Evolutionary conservation across 2,329 filamentous ascomycete genomes (phyloP), one percentile per base, ranked within the genome.

Genomic region (Calonectria fujianensis): DNA sequence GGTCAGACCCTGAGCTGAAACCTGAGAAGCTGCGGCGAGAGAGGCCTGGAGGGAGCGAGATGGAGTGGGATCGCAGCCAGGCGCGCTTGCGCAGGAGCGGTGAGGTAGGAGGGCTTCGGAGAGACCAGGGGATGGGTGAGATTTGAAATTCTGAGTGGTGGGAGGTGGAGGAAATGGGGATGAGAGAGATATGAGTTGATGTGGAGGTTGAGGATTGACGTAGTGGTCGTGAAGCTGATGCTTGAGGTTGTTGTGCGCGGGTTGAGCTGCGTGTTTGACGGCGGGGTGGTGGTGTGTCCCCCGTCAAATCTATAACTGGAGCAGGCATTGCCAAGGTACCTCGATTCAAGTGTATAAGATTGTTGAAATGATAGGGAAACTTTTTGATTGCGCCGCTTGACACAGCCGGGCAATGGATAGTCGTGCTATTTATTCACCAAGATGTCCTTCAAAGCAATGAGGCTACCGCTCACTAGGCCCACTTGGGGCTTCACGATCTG

Each of bases 41-140:
- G 18, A 78, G 66, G 50, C 74, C 73, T 6, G 59, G 39, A 2
- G 78, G 76, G 4, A 79, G 72, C 14, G 74, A 18, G 32, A 82
- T 18, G 2, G 76, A 70, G 70, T 82, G 32, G 18, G 65, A 77
- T n/a, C 72, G 64, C 24, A 73, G 72, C 72, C 72, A 73, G 24
- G 37, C n/a, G 67, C 67, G 67, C 32, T 73, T 73, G 24, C 67
- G 66, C 8, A 39, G 50, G 31, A 73, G 59, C 8, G 59, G 39
- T 2, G 29, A 32, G 20, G 31, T 31, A 2, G 71, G 66, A 13
- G 71, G 71, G 59, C 51, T 71, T 32, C 68, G 61, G 8, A 67
- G 67, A 16, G 27, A 24, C 67, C 67, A 74, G 41, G 68, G 61
- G 35, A 71, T 31, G 32, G 61, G 39, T 5, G 37, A 51, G 68